Conservation (phyloP, 208 protist genomes). For the Acanthamoeba healyi region DNA sequence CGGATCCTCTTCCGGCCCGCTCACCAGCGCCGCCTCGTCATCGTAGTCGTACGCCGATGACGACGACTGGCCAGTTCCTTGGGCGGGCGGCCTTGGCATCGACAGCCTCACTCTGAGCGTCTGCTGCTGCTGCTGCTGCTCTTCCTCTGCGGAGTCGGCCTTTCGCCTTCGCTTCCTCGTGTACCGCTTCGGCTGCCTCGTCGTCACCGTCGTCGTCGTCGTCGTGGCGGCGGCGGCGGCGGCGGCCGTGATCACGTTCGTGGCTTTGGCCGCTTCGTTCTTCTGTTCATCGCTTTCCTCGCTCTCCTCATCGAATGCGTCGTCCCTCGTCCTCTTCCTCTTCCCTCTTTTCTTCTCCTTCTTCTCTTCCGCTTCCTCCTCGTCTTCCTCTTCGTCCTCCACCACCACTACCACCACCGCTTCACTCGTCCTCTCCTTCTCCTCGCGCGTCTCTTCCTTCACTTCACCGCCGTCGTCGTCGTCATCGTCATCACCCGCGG, state of each 20-base stretch:
- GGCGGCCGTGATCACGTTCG: neutral
- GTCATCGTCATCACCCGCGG: too few relatives aligned
- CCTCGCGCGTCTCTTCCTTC: neutral
- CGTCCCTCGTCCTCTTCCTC: neutral
- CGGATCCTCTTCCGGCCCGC: neutral
- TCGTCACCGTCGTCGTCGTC: neutral
- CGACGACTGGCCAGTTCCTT: too few relatives aligned
- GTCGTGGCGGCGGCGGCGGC: neutral
- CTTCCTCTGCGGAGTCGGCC: neutral
- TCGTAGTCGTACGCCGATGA: constrained; percentile 1
- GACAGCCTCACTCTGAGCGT: neutral
- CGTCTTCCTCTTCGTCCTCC: neutral
- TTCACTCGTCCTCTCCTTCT: neutral
- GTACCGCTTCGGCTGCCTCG: neutral
- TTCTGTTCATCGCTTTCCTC: neutral
- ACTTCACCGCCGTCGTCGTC: neutral
- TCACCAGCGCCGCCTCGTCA: neutral
- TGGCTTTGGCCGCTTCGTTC: neutral
- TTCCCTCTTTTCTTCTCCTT: neutral
- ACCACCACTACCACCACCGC: neutral
- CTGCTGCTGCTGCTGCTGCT: neutral
- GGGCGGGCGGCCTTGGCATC: neutral
- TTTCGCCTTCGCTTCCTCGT: constrained; percentile 20
- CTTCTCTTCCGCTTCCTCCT: too few relatives aligned
- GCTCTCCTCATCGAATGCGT: neutral